Evolutionary conservation across 441 rosid species (phyloP).

Genomic region (Brassica hybrid): DNA sequence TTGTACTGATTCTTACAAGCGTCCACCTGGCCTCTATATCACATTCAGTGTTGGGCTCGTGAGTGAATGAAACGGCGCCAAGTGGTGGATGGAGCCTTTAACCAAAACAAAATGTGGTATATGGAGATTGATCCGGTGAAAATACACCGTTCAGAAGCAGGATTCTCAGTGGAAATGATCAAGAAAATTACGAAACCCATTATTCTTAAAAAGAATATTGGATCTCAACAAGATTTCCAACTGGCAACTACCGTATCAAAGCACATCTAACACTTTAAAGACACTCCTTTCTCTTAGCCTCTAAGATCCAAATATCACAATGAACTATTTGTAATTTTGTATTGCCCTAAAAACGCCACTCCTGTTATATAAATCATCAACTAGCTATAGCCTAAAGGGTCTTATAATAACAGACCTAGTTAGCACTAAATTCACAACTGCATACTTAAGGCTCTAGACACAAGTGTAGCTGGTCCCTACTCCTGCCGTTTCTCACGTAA

Average conservation of each 20-base stretch:
- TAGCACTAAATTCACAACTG: constrained; percentile 1
- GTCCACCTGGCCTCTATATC: neutral
- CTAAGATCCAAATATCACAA: neutral
- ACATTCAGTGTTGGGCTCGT: neutral
- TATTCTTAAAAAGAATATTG: neutral
- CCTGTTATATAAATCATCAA: neutral
- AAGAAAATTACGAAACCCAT: neutral
- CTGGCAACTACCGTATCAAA: neutral
- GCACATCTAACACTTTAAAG: neutral
- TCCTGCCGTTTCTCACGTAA: constrained; percentile 6
- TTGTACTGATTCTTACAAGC: neutral
- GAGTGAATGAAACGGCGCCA: neutral
- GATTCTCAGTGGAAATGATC: neutral
- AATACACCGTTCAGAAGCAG: neutral
- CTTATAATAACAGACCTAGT: neutral
- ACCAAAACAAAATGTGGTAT: neutral
- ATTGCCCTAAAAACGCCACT: neutral
- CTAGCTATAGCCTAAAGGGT: neutral
- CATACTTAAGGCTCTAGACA: constrained; percentile 20
- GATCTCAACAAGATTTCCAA: neutral
- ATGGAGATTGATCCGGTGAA: neutral
- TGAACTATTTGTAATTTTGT: neutral
- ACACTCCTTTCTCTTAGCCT: neutral
- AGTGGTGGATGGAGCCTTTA: neutral
- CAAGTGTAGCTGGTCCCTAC: constrained; percentile 19